Evolutionary conservation across 805 yeast genomes (phyloP).

Genomic region (Ogataea pilisensis): DNA sequence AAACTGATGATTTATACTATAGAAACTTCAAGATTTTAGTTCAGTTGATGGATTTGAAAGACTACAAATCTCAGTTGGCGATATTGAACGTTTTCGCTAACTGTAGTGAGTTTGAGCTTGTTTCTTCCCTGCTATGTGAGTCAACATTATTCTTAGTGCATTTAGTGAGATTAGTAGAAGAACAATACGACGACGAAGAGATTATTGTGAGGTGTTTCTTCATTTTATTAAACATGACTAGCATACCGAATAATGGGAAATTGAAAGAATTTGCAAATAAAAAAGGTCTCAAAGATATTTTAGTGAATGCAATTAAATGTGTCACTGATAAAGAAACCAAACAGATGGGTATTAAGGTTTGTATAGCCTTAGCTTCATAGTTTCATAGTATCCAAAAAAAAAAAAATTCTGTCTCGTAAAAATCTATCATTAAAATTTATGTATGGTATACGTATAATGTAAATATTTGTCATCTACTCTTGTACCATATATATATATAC

Average conservation of each 20-base stretch:
- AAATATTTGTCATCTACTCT: too few species aligned
- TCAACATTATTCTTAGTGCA: constrained; percentile 20
- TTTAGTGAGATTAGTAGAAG: constrained; percentile 12
- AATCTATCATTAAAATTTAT: too few species aligned
- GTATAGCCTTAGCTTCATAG: not conserved
- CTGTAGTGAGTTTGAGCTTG: constrained; percentile 24
- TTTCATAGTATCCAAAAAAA: too few species aligned
- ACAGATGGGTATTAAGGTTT: constrained; percentile 7
- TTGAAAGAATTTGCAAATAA: constrained; percentile 2
- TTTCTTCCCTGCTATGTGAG: constrained; percentile 15
- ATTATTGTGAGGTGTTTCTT: constrained; percentile 22
- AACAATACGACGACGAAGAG: constrained; percentile 17
- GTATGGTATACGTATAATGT: too few species aligned
- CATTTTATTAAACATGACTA: constrained; percentile 16
- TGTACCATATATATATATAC: too few species aligned
- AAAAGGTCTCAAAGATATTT: constrained; percentile 3
- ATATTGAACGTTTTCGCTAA: constrained; percentile 31
- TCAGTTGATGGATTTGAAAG: constrained; percentile 36
- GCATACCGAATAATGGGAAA: constrained; percentile 1
- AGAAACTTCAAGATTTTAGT: constrained; percentile 40
- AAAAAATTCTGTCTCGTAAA: not conserved
- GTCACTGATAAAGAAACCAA: constrained; percentile 9
- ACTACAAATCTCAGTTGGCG: constrained; percentile 36
- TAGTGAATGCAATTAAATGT: constrained; percentile 3
- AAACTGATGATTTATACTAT: constrained; percentile 31